phyloP scores from a whole-genome alignment of 1,139 yeast species.

The Suhomyces terraborum region DNA sequence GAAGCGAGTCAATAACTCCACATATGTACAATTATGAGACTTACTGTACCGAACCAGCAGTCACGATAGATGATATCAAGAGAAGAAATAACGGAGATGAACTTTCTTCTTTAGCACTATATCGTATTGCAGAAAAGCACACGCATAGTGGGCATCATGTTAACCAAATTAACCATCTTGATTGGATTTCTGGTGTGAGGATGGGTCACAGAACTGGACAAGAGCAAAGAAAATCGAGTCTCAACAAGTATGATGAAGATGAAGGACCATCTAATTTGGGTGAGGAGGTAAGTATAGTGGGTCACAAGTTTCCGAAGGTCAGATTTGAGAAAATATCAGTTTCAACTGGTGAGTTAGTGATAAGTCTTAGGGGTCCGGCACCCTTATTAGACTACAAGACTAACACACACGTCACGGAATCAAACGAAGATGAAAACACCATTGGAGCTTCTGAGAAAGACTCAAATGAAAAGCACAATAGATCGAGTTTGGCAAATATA shows the following conservation, averaged over 20 bases:
- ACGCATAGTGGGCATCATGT: conserved; percentile 26
- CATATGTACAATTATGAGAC: conserved; percentile 32
- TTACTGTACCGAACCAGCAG: conserved; percentile 43
- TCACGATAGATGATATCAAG: conserved; percentile 36
- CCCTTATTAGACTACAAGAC: conserved; percentile 20
- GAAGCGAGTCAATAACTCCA: conserved; percentile 7
- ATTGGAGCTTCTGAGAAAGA: conserved; percentile 5
- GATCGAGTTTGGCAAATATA: conserved; percentile 7
- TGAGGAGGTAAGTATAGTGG: conserved; percentile 87
- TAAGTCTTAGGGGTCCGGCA: conserved; percentile 83
- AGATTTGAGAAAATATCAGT: conserved; percentile 86
- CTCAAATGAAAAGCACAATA: conserved; percentile 3
- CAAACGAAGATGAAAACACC: conserved; percentile 7
- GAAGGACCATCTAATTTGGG: conserved; percentile 73
- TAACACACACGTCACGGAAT: conserved; percentile 7
- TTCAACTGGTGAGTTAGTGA: conserved; percentile 74
- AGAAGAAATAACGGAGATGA: conserved; percentile 38
- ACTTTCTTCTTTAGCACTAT: conserved; percentile 38
- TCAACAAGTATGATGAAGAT: conserved; percentile 30
- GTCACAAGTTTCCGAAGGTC: conserved; percentile 86
- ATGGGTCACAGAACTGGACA: conserved; percentile 60
- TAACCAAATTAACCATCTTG: conserved; percentile 64
- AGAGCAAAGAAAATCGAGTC: conserved; percentile 22
- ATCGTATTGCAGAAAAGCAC: conserved; percentile 36
- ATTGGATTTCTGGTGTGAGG: conserved; percentile 93